Evolutionary conservation across 768 basidiomycete genomes (phyloP).

Genomic region (Hygrophorus pudorinus): DNA sequence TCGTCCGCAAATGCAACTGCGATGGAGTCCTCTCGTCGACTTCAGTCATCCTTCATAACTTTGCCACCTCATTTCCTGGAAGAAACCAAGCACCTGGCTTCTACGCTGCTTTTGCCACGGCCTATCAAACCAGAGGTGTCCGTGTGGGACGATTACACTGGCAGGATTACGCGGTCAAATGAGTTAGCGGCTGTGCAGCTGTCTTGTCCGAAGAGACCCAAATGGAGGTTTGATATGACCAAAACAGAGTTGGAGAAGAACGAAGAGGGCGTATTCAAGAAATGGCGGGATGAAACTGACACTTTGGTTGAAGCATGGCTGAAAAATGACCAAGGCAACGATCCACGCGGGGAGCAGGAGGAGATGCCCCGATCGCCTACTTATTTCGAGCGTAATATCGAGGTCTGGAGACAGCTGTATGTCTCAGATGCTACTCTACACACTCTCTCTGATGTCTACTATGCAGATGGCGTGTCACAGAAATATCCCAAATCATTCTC

Average conservation of each 20-base stretch:
- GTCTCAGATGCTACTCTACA: conserved; percentile 18
- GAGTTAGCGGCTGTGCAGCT: conserved; percentile 14
- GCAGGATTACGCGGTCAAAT: conserved; percentile 1
- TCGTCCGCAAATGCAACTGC: conserved; percentile 14
- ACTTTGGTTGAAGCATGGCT: conserved; percentile 44
- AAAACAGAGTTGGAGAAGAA: conserved; percentile 87
- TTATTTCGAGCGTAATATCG: conserved; percentile 82
- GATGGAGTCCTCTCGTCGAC: conserved; percentile 34
- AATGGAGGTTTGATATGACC: conserved; percentile 78
- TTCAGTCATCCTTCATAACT: conserved; percentile 66
- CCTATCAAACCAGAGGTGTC: conserved; percentile 39
- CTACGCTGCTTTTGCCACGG: conserved; percentile 39
- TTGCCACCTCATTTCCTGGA: conserved; percentile 52
- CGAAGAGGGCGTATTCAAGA: conserved; percentile 74
- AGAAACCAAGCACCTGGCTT: conserved; percentile 45
- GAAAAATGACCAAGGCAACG: conserved; percentile 12
- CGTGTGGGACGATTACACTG: conserved; percentile 24
- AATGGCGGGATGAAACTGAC: conserved; percentile 69
- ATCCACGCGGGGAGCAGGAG: conserved; percentile 7
- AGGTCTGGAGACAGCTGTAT: conserved; percentile 91
- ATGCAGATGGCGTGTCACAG: conserved; percentile 83
- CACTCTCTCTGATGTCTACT: conserved; percentile 3
- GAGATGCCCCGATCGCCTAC: conserved; percentile 56
- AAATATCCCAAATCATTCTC: conserved; percentile 82
- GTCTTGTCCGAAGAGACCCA: conserved; percentile 63